phyloP scores from a whole-genome alignment of 1,139 yeast genomes.

The Scheffersomyces stambukii region DNA sequence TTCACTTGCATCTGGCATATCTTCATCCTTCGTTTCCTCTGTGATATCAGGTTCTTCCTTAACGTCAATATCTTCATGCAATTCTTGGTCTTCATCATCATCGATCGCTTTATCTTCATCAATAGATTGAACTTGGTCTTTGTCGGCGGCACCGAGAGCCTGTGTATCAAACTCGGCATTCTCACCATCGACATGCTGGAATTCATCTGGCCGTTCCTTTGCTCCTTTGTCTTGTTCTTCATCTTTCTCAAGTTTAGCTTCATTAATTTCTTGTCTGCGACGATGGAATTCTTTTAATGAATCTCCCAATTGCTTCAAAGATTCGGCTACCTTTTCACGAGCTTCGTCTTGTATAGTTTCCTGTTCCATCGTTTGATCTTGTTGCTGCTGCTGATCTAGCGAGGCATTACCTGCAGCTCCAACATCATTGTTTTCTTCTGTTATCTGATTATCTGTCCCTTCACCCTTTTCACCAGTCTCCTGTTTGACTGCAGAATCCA shows the following conservation, averaged over 20 bases:
- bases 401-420: slow-evolving; percentile 69
- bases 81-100: slow-evolving; percentile 38
- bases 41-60: slow-evolving; percentile 17
- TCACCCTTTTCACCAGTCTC: slow-evolving; percentile 68
- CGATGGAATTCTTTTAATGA: slow-evolving; percentile 87
- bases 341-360: slow-evolving; percentile 50
- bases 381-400: slow-evolving; percentile 33
- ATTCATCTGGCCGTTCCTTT: slow-evolving; percentile 76
- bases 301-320: slow-evolving; percentile 85
- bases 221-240: slow-evolving; percentile 38
- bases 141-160: slow-evolving; percentile 86
- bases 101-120: slow-evolving; percentile 88
- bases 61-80: slow-evolving; percentile 5
- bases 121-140: slow-evolving; percentile 72
- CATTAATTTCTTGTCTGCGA: slow-evolving; percentile 80
- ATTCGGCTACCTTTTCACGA: slow-evolving; percentile 71
- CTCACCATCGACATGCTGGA: slow-evolving; percentile 87
- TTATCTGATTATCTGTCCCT: slow-evolving; percentile 69
- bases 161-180: slow-evolving; percentile 75
- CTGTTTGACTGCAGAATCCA: slow-evolving; percentile 68
- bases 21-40: slow-evolving; percentile 14
- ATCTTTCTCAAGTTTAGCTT: slow-evolving; percentile 46
- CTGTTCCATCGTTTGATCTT: slow-evolving; percentile 26
- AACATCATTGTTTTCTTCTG: slow-evolving; percentile 64
- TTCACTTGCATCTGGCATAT: slow-evolving; percentile 10